Evolutionary conservation across 2,329 filamentous ascomycete species (phyloP), one percentile per base, ranked within the genome.

Genomic region (Colletotrichum sp.): DNA sequence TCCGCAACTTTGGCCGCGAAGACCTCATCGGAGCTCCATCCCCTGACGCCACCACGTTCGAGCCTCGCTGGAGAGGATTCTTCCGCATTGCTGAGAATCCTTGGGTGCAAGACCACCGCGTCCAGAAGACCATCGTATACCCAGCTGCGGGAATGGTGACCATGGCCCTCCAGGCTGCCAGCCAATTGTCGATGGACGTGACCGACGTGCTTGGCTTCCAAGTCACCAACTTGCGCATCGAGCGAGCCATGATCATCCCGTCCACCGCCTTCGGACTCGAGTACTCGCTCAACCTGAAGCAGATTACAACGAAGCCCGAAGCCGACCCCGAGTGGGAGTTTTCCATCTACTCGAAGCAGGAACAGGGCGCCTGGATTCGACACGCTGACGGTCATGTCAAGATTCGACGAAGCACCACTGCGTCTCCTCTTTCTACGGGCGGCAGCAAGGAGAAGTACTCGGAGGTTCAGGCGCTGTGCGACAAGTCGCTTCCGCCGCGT

Each of bases 181-280:
- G 79, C 12, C 88, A 89, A 72, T 70, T 86, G n/a, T 79, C 79
- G 1, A 76, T 78, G n/a, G 65, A 26, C 10, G 74, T 65, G 48
- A 30, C 64, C 2, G 76, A 79, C 7, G 71, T 80, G 7, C 71
- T 84, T 26, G 86, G 85, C 1, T 88, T 86, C 63, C 85, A 89
- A 71, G 83, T 90, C 21, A 83, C 80, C 10, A 78, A 87, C 61
- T 85, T 91, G 79, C 81, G 79, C 6, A 88, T 91, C 56, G 82
- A 85, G 63, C 88, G 87, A 70, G 88, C 90, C 3, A 86, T 92
- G 83, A 82, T 91, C 6, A 83, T 91, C 10, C 88, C 88, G 5
- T 81, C 83, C 36, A 86, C 83, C 2, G 69, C 80, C 6, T 85
- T 87, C 70, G 89, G 89, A 1, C 81, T 91, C 0, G 89, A 92